These are phyloP conservation scores for Cystobasidium onofrii DNA, from an alignment of 768 basidiomycete species.

Conservation along the genomic window DNA sequence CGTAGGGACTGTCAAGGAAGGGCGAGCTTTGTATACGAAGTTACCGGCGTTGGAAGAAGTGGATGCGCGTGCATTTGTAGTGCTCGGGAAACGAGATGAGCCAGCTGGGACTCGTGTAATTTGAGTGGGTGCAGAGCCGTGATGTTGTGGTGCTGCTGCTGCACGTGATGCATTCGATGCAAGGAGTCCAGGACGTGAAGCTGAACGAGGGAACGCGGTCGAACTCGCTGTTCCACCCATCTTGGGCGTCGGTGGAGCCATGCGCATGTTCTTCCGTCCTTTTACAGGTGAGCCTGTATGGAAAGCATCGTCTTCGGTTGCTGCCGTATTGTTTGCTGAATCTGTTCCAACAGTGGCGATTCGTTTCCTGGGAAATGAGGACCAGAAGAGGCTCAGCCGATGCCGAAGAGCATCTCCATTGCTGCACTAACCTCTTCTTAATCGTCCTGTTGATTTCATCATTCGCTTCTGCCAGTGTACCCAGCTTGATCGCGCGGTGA, in stretches of 20 bases:
- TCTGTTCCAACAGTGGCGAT: conserved; percentile 9
- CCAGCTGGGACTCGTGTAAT: not conserved
- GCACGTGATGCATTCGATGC: conserved; percentile 12
- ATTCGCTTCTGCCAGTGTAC: not conserved
- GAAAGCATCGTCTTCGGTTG: not conserved
- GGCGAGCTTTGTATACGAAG: conserved; percentile 22
- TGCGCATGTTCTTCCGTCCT: conserved; percentile 24
- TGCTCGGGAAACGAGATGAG: not conserved
- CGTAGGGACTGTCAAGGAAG: not conserved
- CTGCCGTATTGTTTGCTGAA: conserved; percentile 1
- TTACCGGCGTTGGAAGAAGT: conserved; percentile 8
- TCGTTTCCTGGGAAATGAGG: conserved; percentile 30
- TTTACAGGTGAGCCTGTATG: conserved; percentile 12
- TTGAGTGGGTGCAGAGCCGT: not conserved
- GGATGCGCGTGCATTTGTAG: not conserved
- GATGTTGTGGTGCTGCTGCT: not conserved
- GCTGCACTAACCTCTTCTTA: conserved; percentile 13
- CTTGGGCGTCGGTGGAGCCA: conserved; percentile 9
- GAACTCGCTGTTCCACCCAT: not conserved
- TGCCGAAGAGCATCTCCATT: too few relatives aligned
- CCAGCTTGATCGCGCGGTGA: not conserved
- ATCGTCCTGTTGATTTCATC: conserved; percentile 9
- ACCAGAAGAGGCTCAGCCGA: too few relatives aligned
- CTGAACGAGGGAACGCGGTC: not conserved
- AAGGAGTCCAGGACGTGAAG: not conserved